Base-by-base conservation (phyloP, 1,284 basidiomycete species). In the Cronartium ribicola region DNA sequence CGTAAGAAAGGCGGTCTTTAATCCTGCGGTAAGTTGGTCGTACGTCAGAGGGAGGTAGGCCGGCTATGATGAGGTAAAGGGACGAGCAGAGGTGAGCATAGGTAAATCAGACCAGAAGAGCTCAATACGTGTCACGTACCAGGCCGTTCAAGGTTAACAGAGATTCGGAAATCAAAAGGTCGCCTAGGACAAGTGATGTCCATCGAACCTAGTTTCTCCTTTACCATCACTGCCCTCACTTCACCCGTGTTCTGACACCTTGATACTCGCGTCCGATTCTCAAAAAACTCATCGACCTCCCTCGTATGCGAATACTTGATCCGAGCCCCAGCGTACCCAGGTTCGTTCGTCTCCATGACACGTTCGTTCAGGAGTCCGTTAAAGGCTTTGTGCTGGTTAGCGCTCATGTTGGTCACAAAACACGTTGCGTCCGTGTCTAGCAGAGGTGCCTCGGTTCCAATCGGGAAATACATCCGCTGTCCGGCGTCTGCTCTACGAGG, bases 1-100 rank as follows among this genome's bases (percentile, higher is more conserved):
- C 84, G 81, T 98, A 98, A 77, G 90, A 91, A 79, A 97, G 85
- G 46, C 96, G 86, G 81, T 98, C 93, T 83, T 96, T 98, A 83
- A 86, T 86, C 76, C 91, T 87, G 40, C 46, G 76, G 75, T 66
- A 80, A 76, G 40, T 77, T 51, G 76, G 66, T 70, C 82, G 78
- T 20, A 81, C 46, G 41, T 73, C 76, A 66, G 81, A 78, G 4
- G 77, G 79, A 4, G 69, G 69, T 22, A 76, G 29, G n/a, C 75
- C 69, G 1, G 76, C 77, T 81, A 77, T 3, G 4, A 17, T 44
- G 37, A 67, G 20, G 3, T 13, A 17, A 75, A 41, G n/a, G n/a
- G n/a, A n/a, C n/a, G n/a, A 1, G 14, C 51, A 4, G 13, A 22
- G 20, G 44, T 29, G 11, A 22, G 29, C 40, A 13, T 44, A n/a